phyloP scores from a whole-genome alignment of 2,329 filamentous ascomycete species.

The Exserohilum turcica region DNA sequence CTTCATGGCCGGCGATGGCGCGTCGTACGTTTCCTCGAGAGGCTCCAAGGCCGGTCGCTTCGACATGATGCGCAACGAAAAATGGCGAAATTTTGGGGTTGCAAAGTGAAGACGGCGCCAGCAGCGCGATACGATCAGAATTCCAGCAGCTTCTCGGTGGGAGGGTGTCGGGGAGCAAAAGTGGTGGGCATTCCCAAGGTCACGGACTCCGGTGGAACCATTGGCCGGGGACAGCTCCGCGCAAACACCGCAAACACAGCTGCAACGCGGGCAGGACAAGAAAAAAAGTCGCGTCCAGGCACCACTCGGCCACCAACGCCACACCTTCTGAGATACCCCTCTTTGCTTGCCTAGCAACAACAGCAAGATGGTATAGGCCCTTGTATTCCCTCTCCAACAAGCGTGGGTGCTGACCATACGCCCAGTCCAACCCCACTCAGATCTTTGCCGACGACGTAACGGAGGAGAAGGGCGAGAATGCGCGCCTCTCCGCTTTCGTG shows the following conservation, averaged over 20 bases:
- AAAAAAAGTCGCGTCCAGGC: slow-evolving; percentile 45
- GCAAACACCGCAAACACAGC: slow-evolving; percentile 37
- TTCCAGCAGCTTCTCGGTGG: neutral
- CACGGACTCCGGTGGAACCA: slow-evolving; percentile 22
- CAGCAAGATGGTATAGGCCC: slow-evolving; percentile 38
- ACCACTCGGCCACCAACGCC: slow-evolving; percentile 34
- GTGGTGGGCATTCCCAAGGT: slow-evolving; percentile 29
- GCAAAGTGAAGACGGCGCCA: neutral
- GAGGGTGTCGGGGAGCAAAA: slow-evolving; percentile 2
- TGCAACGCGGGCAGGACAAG: slow-evolving; percentile 32
- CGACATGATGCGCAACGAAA: slow-evolving; percentile 43
- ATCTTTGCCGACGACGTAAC: slow-evolving; percentile 98
- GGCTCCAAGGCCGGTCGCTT: slow-evolving; percentile 55
- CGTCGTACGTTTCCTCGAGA: slow-evolving; percentile 49
- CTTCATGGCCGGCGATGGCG: slow-evolving; percentile 56
- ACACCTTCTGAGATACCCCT: slow-evolving; percentile 40
- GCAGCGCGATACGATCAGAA: neutral
- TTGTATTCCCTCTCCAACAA: neutral
- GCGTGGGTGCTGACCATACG: slow-evolving; percentile 16
- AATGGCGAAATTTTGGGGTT: neutral
- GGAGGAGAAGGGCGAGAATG: slow-evolving; percentile 99
- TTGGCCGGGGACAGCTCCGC: slow-evolving; percentile 24
- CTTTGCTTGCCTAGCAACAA: slow-evolving; percentile 28
- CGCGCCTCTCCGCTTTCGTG: slow-evolving; percentile 95
- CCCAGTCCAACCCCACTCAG: slow-evolving; percentile 77